A percentile compares a stretch with the other conserved stretches of the same genome.
phyloP scores from a whole-genome alignment of 2,329 filamentous ascomycete genomes.

The Daldinia eschscholtzii region DNA sequence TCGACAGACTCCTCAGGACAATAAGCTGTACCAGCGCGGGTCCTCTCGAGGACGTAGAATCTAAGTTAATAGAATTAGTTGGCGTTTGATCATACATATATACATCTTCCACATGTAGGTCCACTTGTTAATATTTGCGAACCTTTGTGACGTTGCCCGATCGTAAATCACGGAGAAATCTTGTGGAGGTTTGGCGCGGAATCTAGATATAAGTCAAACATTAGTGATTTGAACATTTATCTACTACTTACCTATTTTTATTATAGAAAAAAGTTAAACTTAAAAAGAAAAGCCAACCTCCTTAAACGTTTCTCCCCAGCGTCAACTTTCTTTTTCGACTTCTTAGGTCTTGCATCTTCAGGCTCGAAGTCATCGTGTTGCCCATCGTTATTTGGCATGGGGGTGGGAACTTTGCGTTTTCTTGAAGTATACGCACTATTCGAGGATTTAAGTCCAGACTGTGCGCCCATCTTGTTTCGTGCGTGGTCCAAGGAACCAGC shows the following conservation, averaged over 20 bases:
- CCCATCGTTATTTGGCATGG: neutral
- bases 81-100: neutral
- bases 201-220: slow-evolving; percentile 31
- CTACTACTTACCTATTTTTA: too few species aligned
- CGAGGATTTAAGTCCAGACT: neutral
- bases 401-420: slow-evolving; percentile 26
- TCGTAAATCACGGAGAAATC: slow-evolving; percentile 55
- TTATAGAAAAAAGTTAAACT: neutral
- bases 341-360: slow-evolving; percentile 16
- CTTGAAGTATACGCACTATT: slow-evolving; percentile 9
- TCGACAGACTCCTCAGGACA: slow-evolving; percentile 66
- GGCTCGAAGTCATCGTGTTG: slow-evolving; percentile 10
- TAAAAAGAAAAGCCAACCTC: slow-evolving; percentile 8
- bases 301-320: slow-evolving; percentile 30
- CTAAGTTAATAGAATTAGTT: slow-evolving; percentile 16
- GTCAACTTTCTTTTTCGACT: slow-evolving; percentile 14
- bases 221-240: slow-evolving; percentile 5
- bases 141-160: slow-evolving; percentile 58
- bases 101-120: neutral
- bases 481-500: neutral
- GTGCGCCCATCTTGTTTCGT: slow-evolving; percentile 16
- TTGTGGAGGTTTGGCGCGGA: slow-evolving; percentile 53
- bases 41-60: slow-evolving; percentile 62
- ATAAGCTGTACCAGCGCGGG: slow-evolving; percentile 52
- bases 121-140: neutral